Evolutionary conservation across 306 rosid species (phyloP).

Genomic region (Quercus cerris): DNA sequence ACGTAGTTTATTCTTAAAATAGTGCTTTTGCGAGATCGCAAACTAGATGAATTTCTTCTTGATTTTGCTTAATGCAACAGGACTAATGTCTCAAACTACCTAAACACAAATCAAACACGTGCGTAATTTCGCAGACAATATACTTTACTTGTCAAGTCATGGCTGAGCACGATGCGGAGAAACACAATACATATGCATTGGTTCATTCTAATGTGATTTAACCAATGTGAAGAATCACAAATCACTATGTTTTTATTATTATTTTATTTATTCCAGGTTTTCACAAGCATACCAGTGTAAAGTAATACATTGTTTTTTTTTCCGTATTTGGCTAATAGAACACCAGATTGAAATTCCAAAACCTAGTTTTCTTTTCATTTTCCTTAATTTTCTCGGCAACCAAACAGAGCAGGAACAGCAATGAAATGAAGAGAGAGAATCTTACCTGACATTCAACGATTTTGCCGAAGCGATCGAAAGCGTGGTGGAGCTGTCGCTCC

Average conservation of each 20-base stretch:
- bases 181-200: background rate
- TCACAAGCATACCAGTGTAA: too few relatives aligned
- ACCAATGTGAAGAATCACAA: background rate
- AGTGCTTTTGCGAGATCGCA: background rate
- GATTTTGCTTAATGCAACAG: background rate
- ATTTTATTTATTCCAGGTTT: background rate
- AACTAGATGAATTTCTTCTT: background rate
- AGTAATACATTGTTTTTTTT: background rate
- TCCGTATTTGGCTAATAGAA: background rate
- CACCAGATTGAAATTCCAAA: background rate
- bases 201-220: background rate
- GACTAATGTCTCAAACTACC: background rate
- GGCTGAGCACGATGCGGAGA: background rate
- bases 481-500: slow-evolving; percentile 86
- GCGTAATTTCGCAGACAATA: background rate
- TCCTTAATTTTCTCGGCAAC: slow-evolving; percentile 6
- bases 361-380: background rate
- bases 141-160: background rate
- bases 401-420: background rate
- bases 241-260: background rate
- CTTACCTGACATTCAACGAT: slow-evolving; percentile 74
- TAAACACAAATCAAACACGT: background rate
- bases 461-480: slow-evolving; percentile 80
- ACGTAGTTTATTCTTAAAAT: background rate
- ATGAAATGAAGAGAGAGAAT: slow-evolving; percentile 1